Conservation (phyloP, 2,329 filamentous ascomycete genomes). For the Neoscytalidium dimidiatum region DNA sequence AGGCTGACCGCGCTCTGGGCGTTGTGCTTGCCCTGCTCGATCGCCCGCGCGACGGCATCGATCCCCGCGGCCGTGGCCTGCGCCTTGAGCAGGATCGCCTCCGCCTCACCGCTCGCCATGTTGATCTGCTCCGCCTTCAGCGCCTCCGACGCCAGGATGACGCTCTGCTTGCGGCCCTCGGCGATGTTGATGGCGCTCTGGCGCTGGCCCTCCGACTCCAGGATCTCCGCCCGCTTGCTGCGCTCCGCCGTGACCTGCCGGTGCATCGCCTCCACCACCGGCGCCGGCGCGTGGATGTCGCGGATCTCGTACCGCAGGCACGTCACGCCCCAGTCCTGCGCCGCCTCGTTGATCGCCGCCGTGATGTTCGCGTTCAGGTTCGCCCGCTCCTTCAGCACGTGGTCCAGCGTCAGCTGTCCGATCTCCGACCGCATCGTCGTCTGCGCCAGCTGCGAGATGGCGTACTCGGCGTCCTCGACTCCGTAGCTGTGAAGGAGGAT, state of each 20-base stretch:
- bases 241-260: slow-evolving; percentile 96
- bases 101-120: slow-evolving; percentile 85
- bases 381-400: slow-evolving; percentile 95
- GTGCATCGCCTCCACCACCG: slow-evolving; percentile 97
- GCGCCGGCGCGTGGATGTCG: slow-evolving; percentile 93
- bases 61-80: slow-evolving; percentile 85
- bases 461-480: slow-evolving; percentile 97
- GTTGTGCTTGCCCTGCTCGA: slow-evolving; percentile 69
- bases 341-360: slow-evolving; percentile 97
- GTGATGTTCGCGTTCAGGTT: slow-evolving; percentile 98
- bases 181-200: slow-evolving; percentile 99
- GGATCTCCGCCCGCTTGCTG: slow-evolving; percentile 94
- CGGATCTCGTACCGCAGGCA: slow-evolving; percentile 97
- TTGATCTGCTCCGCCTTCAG: slow-evolving; percentile 91
- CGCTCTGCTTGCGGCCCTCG: slow-evolving; percentile 94
- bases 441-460: slow-evolving; percentile 95
- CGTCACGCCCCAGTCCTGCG: slow-evolving; percentile 93
- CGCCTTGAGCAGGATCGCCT: slow-evolving; percentile 87
- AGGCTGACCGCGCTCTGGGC: slow-evolving; percentile 85
- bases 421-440: slow-evolving; percentile 99
- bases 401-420: slow-evolving; percentile 91
- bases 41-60: slow-evolving; percentile 77
- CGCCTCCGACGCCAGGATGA: slow-evolving; percentile 94
- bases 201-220: slow-evolving; percentile 94
- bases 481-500: slow-evolving; percentile 68